Base-by-base conservation (phyloP, 2,329 filamentous ascomycete species). In the Fusarium pininemorale region DNA sequence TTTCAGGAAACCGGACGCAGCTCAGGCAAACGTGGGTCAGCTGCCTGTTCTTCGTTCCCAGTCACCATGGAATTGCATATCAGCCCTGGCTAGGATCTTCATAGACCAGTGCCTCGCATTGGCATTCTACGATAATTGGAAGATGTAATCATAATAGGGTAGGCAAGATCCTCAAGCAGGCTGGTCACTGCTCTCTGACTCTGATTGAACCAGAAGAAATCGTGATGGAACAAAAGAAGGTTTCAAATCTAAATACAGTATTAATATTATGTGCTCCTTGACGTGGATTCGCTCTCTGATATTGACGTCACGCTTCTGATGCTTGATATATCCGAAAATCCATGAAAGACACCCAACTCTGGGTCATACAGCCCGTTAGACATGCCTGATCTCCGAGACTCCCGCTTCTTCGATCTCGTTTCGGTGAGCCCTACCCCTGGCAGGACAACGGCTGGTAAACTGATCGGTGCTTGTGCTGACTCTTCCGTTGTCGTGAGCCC, bases 291-390 rank as follows among this genome's bases (percentile, higher is more conserved):
- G 1, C 45, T 53, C 6, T 57, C 54, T 14, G 60, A 50, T 18
- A 24, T 61, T 1, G 54, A 70, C 12, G 12, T 15, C 5, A 66
- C 39, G 13, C 54, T 70, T 20, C 66, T 58, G 14, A 70, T 60
- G 32, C 60, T 70, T 37, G 60, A 66, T 70, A 66, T 50, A 16
- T 64, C 66, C 15, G 60, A 47, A 14, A 70, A 37, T 9, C 66
- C 66, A 42, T 70, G 48, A 22, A 70, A 70, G 2, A 56, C 38
- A 12, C 54, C 68, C 12, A 60, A 24, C 14, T 70, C 60, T 1
- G 42, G 42, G 3, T 70, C 66, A 37, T 64, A 48, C 3, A 66
- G 13, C 11, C 32, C 42, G 24, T 63, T 20, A 22, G 45, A 57
- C 9, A 44, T 35, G 11, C 68, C 54, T 16, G 66, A 66, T 13